Evolutionary conservation across 441 rosid genomes (phyloP).

Genomic region (Gossypium gossypioides): DNA sequence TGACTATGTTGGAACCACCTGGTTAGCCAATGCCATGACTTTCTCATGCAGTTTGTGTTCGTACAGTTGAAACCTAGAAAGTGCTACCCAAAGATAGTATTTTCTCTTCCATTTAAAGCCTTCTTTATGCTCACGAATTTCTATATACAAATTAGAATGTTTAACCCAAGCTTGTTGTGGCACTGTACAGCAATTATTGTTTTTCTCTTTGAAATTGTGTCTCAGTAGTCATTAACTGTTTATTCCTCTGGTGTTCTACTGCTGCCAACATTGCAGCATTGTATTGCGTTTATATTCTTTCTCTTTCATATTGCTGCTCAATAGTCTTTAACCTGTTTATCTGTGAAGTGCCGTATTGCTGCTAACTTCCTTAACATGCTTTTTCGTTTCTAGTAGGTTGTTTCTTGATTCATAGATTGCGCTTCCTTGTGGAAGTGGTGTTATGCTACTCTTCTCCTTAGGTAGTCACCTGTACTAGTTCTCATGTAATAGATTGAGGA

Average conservation of each 20-base stretch:
- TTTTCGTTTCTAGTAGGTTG: not conserved
- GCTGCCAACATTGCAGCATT: not conserved
- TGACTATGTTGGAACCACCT: not conserved
- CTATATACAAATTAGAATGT: not conserved
- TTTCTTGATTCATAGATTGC: not conserved
- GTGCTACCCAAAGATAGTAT: not conserved
- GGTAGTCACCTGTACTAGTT: not conserved
- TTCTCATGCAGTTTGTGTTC: not conserved
- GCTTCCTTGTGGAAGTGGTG: not conserved
- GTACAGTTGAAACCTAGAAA: not conserved
- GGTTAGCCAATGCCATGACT: not conserved
- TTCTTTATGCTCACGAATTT: not conserved
- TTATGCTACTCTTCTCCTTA: not conserved
- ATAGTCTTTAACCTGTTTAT: conserved; percentile 2
- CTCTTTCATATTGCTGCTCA: not conserved
- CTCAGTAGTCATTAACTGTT: not conserved
- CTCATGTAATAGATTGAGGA: not conserved
- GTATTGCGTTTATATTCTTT: not conserved
- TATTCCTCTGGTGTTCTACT: not conserved
- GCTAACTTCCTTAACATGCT: not conserved
- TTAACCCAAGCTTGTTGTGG: not conserved
- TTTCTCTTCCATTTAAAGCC: not conserved
- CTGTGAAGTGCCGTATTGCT: not conserved
- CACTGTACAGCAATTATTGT: not conserved
- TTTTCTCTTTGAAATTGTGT: not conserved